phyloP scores from a whole-genome alignment of 306 rosid species.

The peach (Prunus persica) region Prunus_persica_NCBIv2 NC_034010.1:22241001-22241500 shows the following conservation, averaged over 20 bases:
- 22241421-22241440: not conserved
- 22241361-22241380: not conserved
- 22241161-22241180: not conserved
- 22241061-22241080: not conserved
- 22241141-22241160: too few species aligned
- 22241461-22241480: not conserved
- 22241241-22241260: not conserved
- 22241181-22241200: not conserved
- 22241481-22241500: not conserved
- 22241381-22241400: slow-evolving; percentile 13
- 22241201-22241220: not conserved
- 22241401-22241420: not conserved
- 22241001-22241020: not conserved
- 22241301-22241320: not conserved
- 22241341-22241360: too few species aligned
- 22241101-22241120: not conserved
- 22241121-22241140: too few species aligned
- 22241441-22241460: slow-evolving; percentile 23
- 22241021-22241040: not conserved
- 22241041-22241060: not conserved
- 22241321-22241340: not conserved
- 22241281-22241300: not conserved
- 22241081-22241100: not conserved
- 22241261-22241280: not conserved
- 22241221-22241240: not conserved